Conservation (phyloP, 495 filamentous ascomycete genomes). For the Penicillium maclennaniae region DNA sequence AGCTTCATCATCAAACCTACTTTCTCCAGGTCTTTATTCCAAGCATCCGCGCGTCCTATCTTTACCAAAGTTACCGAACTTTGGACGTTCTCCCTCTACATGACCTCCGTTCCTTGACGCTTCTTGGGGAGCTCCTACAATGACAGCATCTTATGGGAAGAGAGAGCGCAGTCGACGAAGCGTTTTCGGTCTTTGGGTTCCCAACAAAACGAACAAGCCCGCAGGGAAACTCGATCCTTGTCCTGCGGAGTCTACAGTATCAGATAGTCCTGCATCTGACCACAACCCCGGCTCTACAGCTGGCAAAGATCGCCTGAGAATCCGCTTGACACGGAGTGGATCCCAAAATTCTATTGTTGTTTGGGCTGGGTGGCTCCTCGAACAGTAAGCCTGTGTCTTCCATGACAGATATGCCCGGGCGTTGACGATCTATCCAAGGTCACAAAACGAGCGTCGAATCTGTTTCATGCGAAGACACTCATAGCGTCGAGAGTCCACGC, state of each 20-base stretch:
- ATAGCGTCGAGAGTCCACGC: background rate
- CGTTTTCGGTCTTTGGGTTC: constrained; percentile 22
- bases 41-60: constrained; percentile 2
- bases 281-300: constrained; percentile 1
- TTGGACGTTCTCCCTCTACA: background rate
- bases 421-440: constrained; percentile 4
- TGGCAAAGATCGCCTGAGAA: constrained; percentile 12
- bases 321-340: constrained; percentile 21
- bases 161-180: constrained; percentile 18
- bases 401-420: background rate
- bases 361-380: constrained; percentile 19
- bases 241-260: constrained; percentile 21
- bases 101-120: constrained; percentile 8
- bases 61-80: constrained; percentile 3
- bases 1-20: background rate
- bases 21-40: background rate
- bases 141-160: constrained; percentile 17
- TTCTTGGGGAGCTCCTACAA: constrained; percentile 4
- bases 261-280: constrained; percentile 27
- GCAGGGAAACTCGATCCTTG: constrained; percentile 11
- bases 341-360: constrained; percentile 24
- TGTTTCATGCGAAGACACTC: constrained; percentile 7
- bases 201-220: constrained; percentile 20
- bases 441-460: constrained; percentile 16
- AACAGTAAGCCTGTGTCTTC: constrained; percentile 8